Evolutionary conservation across 2,329 filamentous ascomycete species (phyloP).

Genomic region (Trichoderma sp.): DNA sequence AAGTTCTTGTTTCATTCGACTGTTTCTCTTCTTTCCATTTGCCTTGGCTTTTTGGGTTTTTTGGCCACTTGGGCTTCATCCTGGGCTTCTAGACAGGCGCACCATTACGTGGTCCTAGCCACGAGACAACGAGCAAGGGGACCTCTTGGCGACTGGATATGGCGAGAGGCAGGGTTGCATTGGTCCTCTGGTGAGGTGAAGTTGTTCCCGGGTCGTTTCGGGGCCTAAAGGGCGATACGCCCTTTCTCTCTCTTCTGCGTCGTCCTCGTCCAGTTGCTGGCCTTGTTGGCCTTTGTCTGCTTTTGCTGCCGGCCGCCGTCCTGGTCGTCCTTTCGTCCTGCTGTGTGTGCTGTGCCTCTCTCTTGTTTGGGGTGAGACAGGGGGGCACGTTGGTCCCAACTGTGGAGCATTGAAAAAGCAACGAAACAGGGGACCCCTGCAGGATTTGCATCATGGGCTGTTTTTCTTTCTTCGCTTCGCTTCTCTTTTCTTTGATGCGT

Average conservation of each 20-base stretch:
- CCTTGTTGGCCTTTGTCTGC: too few species aligned
- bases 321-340: neutral
- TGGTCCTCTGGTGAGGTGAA: too few species aligned
- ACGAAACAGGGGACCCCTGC: neutral
- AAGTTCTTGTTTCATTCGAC: neutral
- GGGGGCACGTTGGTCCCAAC: neutral
- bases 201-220: too few species aligned
- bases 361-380: constrained; percentile 8
- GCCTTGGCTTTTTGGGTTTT: neutral
- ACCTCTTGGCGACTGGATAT: too few species aligned
- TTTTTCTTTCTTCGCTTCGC: too few species aligned
- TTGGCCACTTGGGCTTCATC: constrained; percentile 1
- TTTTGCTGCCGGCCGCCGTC: neutral
- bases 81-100: neutral
- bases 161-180: too few species aligned
- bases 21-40: neutral
- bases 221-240: neutral
- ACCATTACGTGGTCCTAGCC: constrained; percentile 15
- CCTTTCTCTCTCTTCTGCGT: neutral
- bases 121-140: too few species aligned
- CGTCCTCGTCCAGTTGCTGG: too few species aligned
- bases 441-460: constrained; percentile 21
- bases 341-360: too few species aligned
- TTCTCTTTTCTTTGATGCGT: neutral
- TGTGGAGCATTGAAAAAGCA: neutral